These are phyloP conservation scores for Allomyces javanicus DNA, from an alignment of 192 early-diverging fungal genomes.

Conservation along the genomic window DNA sequence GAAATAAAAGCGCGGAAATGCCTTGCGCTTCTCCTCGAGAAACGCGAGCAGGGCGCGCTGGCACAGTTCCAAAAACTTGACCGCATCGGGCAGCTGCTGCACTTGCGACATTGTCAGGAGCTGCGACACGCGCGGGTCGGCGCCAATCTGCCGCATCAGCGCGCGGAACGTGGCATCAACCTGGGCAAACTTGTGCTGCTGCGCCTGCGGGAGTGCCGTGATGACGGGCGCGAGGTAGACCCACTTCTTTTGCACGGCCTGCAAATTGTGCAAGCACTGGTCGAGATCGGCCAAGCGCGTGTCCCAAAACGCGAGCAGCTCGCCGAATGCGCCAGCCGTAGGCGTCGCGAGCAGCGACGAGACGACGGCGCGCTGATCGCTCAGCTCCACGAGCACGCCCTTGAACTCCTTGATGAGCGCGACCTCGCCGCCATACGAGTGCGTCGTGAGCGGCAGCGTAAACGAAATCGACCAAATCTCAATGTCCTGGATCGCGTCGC, in stretches of 20 bases:
- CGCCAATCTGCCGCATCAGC: conserved; percentile 97
- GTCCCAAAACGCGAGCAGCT: conserved; percentile 85
- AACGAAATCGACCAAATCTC: conserved; percentile 84
- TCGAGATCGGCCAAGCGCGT: conserved; percentile 89
- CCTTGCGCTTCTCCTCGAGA: conserved; percentile 82
- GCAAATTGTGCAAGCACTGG: conserved; percentile 94
- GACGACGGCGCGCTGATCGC: conserved; percentile 85
- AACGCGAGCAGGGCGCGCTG: conserved; percentile 98
- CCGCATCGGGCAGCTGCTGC: conserved; percentile 80
- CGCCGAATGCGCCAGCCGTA: conserved; percentile 94
- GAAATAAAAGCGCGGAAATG: conserved; percentile 99
- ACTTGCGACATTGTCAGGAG: conserved; percentile 79
- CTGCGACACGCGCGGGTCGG: conserved; percentile 88
- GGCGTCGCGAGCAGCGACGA: conserved; percentile 92
- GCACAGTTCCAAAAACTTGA: conserved; percentile 77
- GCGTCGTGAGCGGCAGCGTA: conserved; percentile 77
- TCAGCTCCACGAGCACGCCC: conserved; percentile 84
- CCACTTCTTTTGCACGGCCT: conserved; percentile 99
- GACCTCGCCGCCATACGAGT: conserved; percentile 45
- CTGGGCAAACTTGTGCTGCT: conserved; percentile 79
- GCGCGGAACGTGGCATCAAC: conserved; percentile 95
- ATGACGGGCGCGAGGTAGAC: conserved; percentile 99
- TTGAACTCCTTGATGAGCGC: conserved; percentile 88
- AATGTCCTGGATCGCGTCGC: conserved; percentile 85
- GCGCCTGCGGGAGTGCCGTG: conserved; percentile 75